Evolutionary conservation across 2,329 filamentous ascomycete species (phyloP), one percentile per base, ranked within the genome.

Genomic region (Verticillium albo-atrum): DNA sequence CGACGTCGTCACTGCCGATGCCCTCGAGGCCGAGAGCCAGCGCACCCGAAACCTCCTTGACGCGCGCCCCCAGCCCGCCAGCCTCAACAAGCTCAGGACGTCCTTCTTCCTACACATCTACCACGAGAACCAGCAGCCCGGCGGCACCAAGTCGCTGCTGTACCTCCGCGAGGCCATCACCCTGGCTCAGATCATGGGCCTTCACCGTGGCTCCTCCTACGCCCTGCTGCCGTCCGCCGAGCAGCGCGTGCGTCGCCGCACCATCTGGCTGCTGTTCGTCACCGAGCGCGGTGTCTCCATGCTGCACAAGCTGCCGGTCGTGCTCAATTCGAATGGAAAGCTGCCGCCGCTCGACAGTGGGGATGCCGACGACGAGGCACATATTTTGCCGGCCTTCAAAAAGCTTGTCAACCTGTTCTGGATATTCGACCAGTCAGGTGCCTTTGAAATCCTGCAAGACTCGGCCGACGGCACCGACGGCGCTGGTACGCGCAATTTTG

Each of bases 81-180:
- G 71, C 17, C 68, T 82, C 23, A 73, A 79, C 55, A 71, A 69
- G 34, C 63, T 83, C 3, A 72, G 78, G 4, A 77, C 76, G 2
- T 77, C 79, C 0, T 83, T 82, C 62, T 83, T 82, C 54, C 67
- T 82, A 20, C 80, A 82, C 63, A 76, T 81, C 12, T 82, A 80
- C 57, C 75, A 82, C 62, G 80, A 82, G 64, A 82, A 82, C 57
- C 73, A 76, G 59, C 63, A 71, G 10, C 71, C 78, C 0, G 80
- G 80, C 3, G 78, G 79, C 1, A 72, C 71, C 2, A 76, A 77
- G 56, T 81, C 79, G 2, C 68, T 82, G 6, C 64, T 82, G 9
- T 79, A 79, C 62, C 64, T 83, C 6, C 72, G 80, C 6, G 80
- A 82, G 61, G 78, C 79, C 6, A 78, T 83, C n/a, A 80, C 80